Base-by-base conservation (phyloP, 345 rosid species). In the Geranium rotundifolium region DNA sequence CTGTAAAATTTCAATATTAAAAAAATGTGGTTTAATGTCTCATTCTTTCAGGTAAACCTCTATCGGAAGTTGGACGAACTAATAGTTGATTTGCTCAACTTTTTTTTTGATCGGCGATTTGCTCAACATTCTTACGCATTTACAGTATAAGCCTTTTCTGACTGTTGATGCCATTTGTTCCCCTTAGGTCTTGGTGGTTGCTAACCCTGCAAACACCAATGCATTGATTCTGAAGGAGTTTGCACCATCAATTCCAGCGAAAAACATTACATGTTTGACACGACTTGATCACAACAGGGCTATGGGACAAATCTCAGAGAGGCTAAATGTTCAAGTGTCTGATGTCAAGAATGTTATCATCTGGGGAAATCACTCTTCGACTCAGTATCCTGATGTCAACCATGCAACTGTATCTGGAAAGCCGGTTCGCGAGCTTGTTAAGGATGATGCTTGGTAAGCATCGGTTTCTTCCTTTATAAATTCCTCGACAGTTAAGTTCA, bases 251-350 rank as follows among this genome's bases (percentile, higher is more conserved):
- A 88, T 93, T 73, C 86, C 99, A 18, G 99, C 86, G 72, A 85
- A 85, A 68, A 93, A 90, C 77, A 93, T 93, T 77, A 82, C 90
- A 55, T 90, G 97, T 77, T 77, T 93, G 84, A 93, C 99, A 23
- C 83, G 99, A 71, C 73, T 93, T 70, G 97, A 93, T 74, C 99
- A 93, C 72, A 93, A 93, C 82, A 85, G 99, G 95, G 99, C 97
- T 5, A 72, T 93, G 78, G 99, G 99, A 63, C 97, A 93, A 76
- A 76, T 93, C 73, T 86, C 97, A 0, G 99, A 93, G 86, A 90
- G 79, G 67, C 71, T 93, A 70, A 90, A 77, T 58, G 84, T 93
- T 31, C 96, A 81, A 59, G 99, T 93, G 0, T 88, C 78, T 76
- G 92, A 88, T 73, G 97, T 93, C 63, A 93, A 93, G 77, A 93